Conservation (phyloP, 768 basidiomycete genomes). For the Omphalotus guepiniiformis region DNA sequence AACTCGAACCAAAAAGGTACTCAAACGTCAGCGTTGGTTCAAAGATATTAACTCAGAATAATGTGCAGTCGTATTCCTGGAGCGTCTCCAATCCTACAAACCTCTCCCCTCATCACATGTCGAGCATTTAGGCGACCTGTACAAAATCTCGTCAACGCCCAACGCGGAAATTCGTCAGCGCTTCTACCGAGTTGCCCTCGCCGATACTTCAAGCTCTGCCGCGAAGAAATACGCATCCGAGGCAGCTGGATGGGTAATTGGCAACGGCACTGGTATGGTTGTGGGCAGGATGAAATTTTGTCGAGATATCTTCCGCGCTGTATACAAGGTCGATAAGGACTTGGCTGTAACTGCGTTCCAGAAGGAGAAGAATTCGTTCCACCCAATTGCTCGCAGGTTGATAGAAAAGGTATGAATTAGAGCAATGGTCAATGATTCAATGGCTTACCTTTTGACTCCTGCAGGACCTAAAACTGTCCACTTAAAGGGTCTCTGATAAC, state of each 20-base stretch:
- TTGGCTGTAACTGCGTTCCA: conserved; percentile 52
- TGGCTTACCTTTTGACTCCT: too few relatives aligned
- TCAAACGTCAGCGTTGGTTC: conserved; percentile 13
- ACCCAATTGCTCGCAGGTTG: conserved; percentile 70
- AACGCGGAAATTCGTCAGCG: conserved; percentile 79
- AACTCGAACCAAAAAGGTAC: conserved; percentile 74
- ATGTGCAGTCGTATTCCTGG: conserved; percentile 72
- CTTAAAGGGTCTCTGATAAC: too few relatives aligned
- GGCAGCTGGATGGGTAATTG: conserved; percentile 68
- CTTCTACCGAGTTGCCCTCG: conserved; percentile 71
- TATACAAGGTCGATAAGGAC: conserved; percentile 45
- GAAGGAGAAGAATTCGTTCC: conserved; percentile 50
- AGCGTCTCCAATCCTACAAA: conserved; percentile 61
- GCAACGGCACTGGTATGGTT: conserved; percentile 54
- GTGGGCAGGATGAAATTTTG: conserved; percentile 89
- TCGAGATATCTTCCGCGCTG: conserved; percentile 57
- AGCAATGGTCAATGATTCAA: too few relatives aligned
- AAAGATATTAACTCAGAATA: background rate
- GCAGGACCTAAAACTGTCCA: too few relatives aligned
- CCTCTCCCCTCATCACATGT: conserved; percentile 61
- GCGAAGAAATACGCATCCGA: conserved; percentile 47
- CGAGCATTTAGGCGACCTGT: conserved; percentile 54
- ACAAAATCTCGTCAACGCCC: conserved; percentile 39
- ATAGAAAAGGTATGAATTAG: conserved; percentile 88
- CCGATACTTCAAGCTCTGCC: conserved; percentile 39